phyloP scores from a whole-genome alignment of 1,284 basidiomycete genomes.

The Ceratobasidium sp. region DNA sequence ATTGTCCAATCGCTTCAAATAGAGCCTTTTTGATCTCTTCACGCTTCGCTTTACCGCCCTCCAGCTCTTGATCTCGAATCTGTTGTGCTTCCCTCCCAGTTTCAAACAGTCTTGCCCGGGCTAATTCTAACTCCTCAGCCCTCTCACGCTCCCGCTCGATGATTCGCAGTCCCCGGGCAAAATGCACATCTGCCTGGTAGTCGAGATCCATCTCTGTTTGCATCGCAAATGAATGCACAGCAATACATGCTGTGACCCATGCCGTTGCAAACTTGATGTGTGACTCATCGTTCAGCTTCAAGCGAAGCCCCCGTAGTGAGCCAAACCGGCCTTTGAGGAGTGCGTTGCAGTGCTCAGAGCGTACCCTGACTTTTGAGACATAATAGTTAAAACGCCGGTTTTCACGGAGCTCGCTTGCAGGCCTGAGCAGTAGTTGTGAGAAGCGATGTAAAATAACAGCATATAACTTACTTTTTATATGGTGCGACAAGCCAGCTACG shows the following conservation, averaged over 20 bases:
- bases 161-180: too few species aligned
- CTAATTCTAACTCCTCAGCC: too few species aligned
- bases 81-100: too few species aligned
- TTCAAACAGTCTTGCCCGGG: too few species aligned
- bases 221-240: neutral
- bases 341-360: slow-evolving; percentile 58
- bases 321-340: slow-evolving; percentile 57
- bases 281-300: slow-evolving; percentile 51
- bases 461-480: slow-evolving; percentile 51
- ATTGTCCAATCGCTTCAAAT: too few species aligned
- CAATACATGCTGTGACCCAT: neutral
- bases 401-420: slow-evolving; percentile 51
- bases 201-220: too few species aligned
- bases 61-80: too few species aligned
- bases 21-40: too few species aligned
- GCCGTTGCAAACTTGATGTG: too few species aligned
- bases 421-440: slow-evolving; percentile 48
- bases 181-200: too few species aligned
- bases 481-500: slow-evolving; percentile 51
- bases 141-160: too few species aligned
- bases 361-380: slow-evolving; percentile 54
- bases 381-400: slow-evolving; percentile 56
- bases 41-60: too few species aligned
- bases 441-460: neutral
- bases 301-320: slow-evolving; percentile 54